Percentiles rank a stretch among this genome's conserved stretches.
These are phyloP conservation scores for Ceratocystis papillata DNA, from an alignment of 2,329 filamentous ascomycete genomes.

Conservation along the genomic window DNA sequence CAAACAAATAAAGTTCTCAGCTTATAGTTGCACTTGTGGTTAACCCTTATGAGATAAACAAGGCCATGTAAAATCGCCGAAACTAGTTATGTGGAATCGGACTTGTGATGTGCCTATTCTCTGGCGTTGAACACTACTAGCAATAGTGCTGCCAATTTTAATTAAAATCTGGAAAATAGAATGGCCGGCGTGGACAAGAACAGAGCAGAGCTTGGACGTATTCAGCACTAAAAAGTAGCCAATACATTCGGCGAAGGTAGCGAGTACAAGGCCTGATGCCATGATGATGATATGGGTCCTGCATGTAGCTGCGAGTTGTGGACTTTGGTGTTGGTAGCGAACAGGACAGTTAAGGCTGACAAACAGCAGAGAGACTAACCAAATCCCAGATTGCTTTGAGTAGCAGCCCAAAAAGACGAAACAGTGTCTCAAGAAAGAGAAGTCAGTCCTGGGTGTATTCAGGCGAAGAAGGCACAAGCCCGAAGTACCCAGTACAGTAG, in stretches of 20 bases:
- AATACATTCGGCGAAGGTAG: too few relatives aligned
- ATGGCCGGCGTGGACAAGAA: not conserved
- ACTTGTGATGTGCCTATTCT: not conserved
- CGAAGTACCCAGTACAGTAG: too few relatives aligned
- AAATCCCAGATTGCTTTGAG: not conserved
- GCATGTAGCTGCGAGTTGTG: not conserved
- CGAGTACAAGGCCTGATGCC: not conserved
- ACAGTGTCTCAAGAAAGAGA: too few relatives aligned
- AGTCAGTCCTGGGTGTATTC: too few relatives aligned
- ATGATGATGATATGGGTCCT: not conserved
- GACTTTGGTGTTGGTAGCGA: not conserved
- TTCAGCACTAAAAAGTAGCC: not conserved
- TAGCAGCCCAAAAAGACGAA: too few relatives aligned
- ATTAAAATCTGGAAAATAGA: not conserved
- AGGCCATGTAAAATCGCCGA: not conserved
- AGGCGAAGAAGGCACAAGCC: too few relatives aligned
- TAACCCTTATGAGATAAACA: not conserved
- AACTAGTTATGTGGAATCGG: not conserved
- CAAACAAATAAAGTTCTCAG: not conserved
- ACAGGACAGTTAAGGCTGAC: not conserved
- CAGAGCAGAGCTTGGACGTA: constrained; percentile 4
- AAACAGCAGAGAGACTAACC: not conserved
- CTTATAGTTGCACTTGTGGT: not conserved
- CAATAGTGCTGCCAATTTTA: not conserved
- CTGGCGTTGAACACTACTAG: not conserved